Evolutionary conservation across 345 rosid genomes (phyloP).

Genomic region (Eucalyptus pauciflora): DNA sequence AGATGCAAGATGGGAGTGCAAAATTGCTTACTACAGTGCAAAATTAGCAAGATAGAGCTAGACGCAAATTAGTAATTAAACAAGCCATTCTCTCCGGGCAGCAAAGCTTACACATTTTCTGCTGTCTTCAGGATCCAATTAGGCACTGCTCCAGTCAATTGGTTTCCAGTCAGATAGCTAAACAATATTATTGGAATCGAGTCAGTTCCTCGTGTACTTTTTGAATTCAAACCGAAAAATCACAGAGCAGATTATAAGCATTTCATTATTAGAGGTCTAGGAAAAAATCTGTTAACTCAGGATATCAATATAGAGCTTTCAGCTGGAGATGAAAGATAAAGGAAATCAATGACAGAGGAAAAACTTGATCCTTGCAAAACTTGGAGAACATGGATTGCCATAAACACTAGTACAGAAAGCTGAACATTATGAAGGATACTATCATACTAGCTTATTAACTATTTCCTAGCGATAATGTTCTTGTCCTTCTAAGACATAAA

Average conservation of each 20-base stretch:
- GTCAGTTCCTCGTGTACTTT: background rate
- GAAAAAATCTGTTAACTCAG: background rate
- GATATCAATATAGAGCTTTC: background rate
- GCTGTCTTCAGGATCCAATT: background rate
- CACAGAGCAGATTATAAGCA: background rate
- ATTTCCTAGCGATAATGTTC: background rate
- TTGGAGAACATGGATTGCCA: background rate
- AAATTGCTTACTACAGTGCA: background rate
- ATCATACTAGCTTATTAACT: background rate
- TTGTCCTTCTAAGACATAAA: background rate
- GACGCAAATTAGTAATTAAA: background rate
- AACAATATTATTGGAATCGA: background rate
- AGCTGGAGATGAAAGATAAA: background rate
- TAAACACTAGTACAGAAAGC: background rate
- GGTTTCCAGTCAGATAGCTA: background rate
- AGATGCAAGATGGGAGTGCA: background rate
- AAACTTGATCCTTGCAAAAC: background rate
- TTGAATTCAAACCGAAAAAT: background rate
- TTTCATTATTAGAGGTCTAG: background rate
- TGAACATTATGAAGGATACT: background rate
- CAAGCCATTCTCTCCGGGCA: background rate
- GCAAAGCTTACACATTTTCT: background rate
- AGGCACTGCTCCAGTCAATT: background rate
- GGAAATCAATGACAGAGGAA: background rate
- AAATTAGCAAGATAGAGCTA: background rate